Conservation (phyloP, 495 filamentous ascomycete genomes). For the Trichoderma orchidacearum region DNA sequence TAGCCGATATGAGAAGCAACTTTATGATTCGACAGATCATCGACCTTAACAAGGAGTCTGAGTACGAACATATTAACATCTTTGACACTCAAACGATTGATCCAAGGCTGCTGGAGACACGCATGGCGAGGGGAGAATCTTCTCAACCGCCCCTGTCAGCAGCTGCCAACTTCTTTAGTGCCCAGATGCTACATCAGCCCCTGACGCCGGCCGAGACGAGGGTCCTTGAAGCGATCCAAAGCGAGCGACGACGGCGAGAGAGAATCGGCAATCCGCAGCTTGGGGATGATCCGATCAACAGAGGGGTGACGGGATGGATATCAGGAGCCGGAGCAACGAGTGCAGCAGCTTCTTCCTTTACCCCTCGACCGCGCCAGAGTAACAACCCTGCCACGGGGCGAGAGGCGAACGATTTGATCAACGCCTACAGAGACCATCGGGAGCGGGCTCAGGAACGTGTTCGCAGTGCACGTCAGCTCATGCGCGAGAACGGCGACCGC, state of each 20-base stretch:
- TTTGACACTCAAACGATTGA: slow-evolving; percentile 36
- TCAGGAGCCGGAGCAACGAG: background rate
- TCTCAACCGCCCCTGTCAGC: background rate
- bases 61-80: slow-evolving; percentile 33
- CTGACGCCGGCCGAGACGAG: slow-evolving; percentile 30
- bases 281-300: background rate
- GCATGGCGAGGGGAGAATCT: slow-evolving; percentile 11
- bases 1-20: slow-evolving; percentile 70
- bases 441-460: slow-evolving; percentile 5
- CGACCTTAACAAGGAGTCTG: slow-evolving; percentile 43
- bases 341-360: background rate
- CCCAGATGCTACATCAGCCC: slow-evolving; percentile 10
- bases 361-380: background rate
- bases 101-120: slow-evolving; percentile 26
- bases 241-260: slow-evolving; percentile 31
- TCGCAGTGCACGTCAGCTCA: background rate
- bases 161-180: background rate
- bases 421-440: slow-evolving; percentile 9
- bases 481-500: background rate
- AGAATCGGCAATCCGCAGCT: background rate
- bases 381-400: background rate
- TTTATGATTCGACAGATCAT: slow-evolving; percentile 67
- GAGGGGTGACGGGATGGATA: slow-evolving; percentile 8
- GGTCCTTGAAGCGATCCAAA: slow-evolving; percentile 33
- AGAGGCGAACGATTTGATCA: background rate